Evolutionary conservation across 2,329 filamentous ascomycete species (phyloP), one percentile per base, ranked within the genome.

Genomic region (Trichophyton simii): DNA sequence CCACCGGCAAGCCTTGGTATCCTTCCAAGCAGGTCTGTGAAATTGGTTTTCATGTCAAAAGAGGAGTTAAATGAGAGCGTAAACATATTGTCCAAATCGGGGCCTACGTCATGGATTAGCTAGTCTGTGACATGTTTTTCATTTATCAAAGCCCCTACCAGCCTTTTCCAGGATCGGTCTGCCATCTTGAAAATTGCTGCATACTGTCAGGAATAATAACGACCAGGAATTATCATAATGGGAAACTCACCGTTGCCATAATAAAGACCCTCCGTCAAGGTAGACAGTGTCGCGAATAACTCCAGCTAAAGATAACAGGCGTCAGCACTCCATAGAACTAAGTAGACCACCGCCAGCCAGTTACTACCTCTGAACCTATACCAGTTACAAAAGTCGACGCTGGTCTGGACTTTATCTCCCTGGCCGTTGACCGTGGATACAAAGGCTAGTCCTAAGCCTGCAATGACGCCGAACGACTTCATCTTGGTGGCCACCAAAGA

Each of bases 211-310:
- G 48, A 48, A 34, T 18, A 4, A 5, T 9, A 8, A 18, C 8
- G 44, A 50, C 13, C n/a, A 36, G 1, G 18, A 9, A 22, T 15
- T 34, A 55, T 41, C 57, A 57, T 46, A 59, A 59, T 28, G 36
- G 38, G 65, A 59, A 36, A 41, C 66, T 60, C 62, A 72, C 69
- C 78, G 77, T 38, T 72, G 64, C 83, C 84, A 87, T 63, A 64
- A 77, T 9, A 86, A 69, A 48, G 69, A 64, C 2, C 86, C 86
- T 42, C 86, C 86, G 68, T 88, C 85, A 22, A 88, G 70, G 67
- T 86, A 88, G 15, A 87, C 72, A 1, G 79, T 84, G 66, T 88
- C 83, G 48, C 79, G 79, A 41, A 87, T 72, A 2, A 84, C 72
- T 42, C 80, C 79, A 64, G 79, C 84, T 86, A 64, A 6, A 18